Conservation (phyloP, 1,284 basidiomycete species). For the Boletus mariae region DNA sequence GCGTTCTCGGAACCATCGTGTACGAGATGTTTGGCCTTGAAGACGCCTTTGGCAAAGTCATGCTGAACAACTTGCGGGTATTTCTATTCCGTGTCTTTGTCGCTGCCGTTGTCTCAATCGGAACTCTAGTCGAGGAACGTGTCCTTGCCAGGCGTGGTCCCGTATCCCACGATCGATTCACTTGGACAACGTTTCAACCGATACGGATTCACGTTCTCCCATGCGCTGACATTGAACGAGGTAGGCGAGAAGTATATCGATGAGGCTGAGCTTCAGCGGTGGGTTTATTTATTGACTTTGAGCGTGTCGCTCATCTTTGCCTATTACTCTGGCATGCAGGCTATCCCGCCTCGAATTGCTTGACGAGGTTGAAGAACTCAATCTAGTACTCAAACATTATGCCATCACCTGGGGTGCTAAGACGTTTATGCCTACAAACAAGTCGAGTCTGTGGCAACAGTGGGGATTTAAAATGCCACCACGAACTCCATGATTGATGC, state of each 20-base stretch:
- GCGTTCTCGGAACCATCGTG: constrained; percentile 55
- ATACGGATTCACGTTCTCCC: constrained; percentile 45
- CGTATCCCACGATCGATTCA: constrained; percentile 47
- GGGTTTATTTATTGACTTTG: constrained; percentile 36
- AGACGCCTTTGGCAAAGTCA: constrained; percentile 84
- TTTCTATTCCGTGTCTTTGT: constrained; percentile 5
- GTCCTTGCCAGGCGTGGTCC: constrained; percentile 66
- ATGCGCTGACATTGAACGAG: constrained; percentile 25
- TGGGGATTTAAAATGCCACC: constrained; percentile 35
- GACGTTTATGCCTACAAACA: constrained; percentile 14
- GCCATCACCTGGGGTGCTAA: constrained; percentile 74
- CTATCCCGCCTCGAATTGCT: constrained; percentile 53
- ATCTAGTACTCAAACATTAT: constrained; percentile 84
- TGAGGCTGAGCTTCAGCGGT: constrained; percentile 62
- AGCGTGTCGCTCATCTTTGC: neutral
- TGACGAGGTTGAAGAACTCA: constrained; percentile 90
- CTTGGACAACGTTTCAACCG: constrained; percentile 62
- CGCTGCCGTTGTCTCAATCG: neutral
- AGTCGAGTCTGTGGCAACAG: constrained; percentile 30
- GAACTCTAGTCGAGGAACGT: constrained; percentile 65
- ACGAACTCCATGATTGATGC: neutral
- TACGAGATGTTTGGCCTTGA: constrained; percentile 90
- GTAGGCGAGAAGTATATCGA: constrained; percentile 59
- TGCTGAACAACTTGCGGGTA: constrained; percentile 83
- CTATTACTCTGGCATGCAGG: constrained; percentile 37